Evolutionary conservation across 1,284 basidiomycete genomes (phyloP).

Genomic region (Leccinum laetum): DNA sequence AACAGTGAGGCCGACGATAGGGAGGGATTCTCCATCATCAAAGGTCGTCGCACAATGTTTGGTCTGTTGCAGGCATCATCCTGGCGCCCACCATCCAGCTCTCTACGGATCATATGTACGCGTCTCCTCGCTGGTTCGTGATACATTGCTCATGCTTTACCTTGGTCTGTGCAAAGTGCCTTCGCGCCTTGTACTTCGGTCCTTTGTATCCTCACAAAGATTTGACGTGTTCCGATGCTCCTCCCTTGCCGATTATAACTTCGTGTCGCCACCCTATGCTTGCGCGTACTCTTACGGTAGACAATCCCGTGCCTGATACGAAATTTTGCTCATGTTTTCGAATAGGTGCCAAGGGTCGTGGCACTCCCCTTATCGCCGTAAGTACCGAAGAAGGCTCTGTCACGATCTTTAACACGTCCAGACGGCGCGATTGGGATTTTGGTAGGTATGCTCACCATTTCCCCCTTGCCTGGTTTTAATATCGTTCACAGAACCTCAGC

Average conservation of each 20-base stretch:
- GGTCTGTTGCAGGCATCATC: conserved; percentile 24
- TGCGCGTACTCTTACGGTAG: conserved; percentile 70
- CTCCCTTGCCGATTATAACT: conserved; percentile 46
- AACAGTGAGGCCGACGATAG: conserved; percentile 25
- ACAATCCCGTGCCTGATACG: neutral
- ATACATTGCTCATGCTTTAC: neutral
- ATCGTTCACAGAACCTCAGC: conserved; percentile 44
- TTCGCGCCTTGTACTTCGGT: conserved; percentile 55
- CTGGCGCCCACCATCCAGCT: conserved; percentile 22
- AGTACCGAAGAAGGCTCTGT: conserved; percentile 74
- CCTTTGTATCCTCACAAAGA: conserved; percentile 74
- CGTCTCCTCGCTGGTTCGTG: neutral
- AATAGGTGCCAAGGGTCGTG: conserved; percentile 58
- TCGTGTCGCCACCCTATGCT: conserved; percentile 64
- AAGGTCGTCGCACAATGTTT: conserved; percentile 25
- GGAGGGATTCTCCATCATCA: conserved; percentile 19
- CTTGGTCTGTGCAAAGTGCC: conserved; percentile 40
- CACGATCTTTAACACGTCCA: conserved; percentile 60
- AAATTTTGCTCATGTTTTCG: conserved; percentile 6
- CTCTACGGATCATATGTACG: conserved; percentile 25
- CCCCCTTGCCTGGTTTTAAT: neutral
- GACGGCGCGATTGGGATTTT: conserved; percentile 60
- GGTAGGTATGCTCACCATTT: conserved; percentile 41
- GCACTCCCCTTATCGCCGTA: conserved; percentile 57
- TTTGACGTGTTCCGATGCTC: conserved; percentile 65